phyloP scores from a whole-genome alignment of 805 yeast genomes.

The Jamesozyma rosinii region DNA sequence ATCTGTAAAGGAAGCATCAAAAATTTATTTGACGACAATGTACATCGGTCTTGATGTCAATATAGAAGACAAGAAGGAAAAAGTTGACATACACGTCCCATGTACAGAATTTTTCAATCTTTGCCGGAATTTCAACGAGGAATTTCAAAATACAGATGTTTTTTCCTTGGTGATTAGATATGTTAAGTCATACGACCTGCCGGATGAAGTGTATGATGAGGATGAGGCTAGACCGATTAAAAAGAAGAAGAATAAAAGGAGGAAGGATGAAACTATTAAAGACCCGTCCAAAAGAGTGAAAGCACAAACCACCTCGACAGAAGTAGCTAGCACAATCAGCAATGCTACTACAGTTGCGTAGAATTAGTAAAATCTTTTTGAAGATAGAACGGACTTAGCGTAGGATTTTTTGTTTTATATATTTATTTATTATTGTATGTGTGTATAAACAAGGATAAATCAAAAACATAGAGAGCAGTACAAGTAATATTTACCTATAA shows the following conservation, averaged over 20 bases:
- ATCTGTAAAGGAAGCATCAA: constrained; percentile 19
- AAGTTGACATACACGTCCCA: constrained; percentile 78
- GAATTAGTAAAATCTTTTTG: too few species aligned
- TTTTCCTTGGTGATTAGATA: constrained; percentile 56
- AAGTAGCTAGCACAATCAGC: not conserved
- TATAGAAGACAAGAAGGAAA: constrained; percentile 44
- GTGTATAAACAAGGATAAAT: too few species aligned
- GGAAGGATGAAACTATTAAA: constrained; percentile 12
- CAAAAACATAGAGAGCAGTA: too few species aligned
- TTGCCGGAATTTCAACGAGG: constrained; percentile 66
- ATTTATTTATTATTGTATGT: too few species aligned
- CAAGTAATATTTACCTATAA: too few species aligned
- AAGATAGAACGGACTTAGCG: not conserved
- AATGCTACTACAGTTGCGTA: not conserved
- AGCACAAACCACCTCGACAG: constrained; percentile 11
- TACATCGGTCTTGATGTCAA: constrained; percentile 64
- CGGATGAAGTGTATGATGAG: constrained; percentile 71
- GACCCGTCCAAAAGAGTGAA: constrained; percentile 29
- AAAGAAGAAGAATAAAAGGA: constrained; percentile 42
- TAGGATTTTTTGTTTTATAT: too few species aligned
- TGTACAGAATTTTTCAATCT: constrained; percentile 80
- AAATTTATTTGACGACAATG: constrained; percentile 59
- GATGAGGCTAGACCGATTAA: constrained; percentile 71
- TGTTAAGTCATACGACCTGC: constrained; percentile 71
- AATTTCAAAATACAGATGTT: constrained; percentile 46